Evolutionary conservation across 2,329 filamentous ascomycete species (phyloP).

Genomic region (Fusarium acutatum): DNA sequence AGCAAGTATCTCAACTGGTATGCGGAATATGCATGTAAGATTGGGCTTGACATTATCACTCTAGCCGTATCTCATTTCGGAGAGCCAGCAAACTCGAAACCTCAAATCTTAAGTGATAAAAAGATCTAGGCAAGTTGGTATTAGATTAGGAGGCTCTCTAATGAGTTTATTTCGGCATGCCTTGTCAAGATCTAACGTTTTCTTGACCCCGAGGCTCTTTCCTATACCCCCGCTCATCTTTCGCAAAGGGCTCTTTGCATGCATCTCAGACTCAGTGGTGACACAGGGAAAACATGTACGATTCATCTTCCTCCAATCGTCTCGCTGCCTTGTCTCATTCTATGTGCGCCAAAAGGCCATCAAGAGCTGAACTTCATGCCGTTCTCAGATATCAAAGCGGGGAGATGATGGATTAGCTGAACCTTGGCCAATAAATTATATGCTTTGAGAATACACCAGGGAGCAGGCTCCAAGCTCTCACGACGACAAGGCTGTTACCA

Average conservation of each 20-base stretch:
- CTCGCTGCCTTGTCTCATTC: too few species aligned
- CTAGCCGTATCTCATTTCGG: too few species aligned
- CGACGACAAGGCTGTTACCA: not conserved
- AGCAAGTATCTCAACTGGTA: too few species aligned
- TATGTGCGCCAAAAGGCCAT: not conserved
- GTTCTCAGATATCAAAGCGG: not conserved
- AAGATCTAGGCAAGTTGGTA: not conserved
- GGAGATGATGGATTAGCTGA: not conserved
- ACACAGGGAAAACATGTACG: not conserved
- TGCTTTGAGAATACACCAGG: too few species aligned
- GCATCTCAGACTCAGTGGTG: not conserved
- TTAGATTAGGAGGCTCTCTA: fast-evolving
- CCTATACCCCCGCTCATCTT: not conserved
- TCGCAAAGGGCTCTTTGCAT: not conserved
- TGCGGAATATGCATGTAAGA: not conserved
- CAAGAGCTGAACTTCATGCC: not conserved
- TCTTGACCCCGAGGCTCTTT: not conserved
- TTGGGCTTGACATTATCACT: not conserved
- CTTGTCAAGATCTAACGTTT: not conserved
- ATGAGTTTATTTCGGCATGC: not conserved
- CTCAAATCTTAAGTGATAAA: too few species aligned
- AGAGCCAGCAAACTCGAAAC: not conserved
- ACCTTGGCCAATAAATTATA: not conserved
- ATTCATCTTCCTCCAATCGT: not conserved
- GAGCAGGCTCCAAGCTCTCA: not conserved